Conservation (phyloP, 2,329 filamentous ascomycete species). For the Sclerotinia glacialis region DNA sequence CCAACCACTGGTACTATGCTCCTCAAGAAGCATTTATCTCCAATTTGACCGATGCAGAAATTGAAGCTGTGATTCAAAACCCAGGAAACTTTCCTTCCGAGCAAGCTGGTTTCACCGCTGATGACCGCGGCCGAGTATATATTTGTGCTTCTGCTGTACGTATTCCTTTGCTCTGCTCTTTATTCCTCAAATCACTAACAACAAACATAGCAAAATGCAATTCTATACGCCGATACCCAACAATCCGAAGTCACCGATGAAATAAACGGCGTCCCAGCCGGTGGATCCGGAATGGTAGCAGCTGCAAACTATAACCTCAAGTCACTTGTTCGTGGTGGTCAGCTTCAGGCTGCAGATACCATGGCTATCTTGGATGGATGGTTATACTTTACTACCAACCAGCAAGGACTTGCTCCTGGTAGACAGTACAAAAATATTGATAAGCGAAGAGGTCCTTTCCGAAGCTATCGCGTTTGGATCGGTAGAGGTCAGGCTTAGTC, state of each 20-base stretch:
- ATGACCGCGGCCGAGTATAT: slow-evolving; percentile 8
- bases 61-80: slow-evolving; percentile 4
- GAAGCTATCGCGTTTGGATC: background rate
- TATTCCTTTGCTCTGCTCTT: background rate
- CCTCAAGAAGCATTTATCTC: slow-evolving; percentile 9
- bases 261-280: background rate
- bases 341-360: slow-evolving; percentile 5
- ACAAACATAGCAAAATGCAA: slow-evolving; percentile 1
- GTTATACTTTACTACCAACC: slow-evolving; percentile 11
- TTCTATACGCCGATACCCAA: background rate
- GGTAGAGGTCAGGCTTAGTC: slow-evolving; percentile 14
- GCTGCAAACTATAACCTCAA: slow-evolving; percentile 8
- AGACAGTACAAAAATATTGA: slow-evolving; percentile 13
- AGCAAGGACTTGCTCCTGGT: slow-evolving; percentile 7
- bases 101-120: slow-evolving; percentile 5
- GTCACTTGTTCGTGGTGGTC: background rate
- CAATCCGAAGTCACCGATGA: slow-evolving; percentile 13
- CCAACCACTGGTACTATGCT: slow-evolving; percentile 9
- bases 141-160: slow-evolving; percentile 8
- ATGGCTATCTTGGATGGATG: slow-evolving; percentile 15
- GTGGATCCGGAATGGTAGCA: background rate
- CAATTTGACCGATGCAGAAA: background rate
- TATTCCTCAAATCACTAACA: background rate
- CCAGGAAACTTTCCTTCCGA: slow-evolving; percentile 3
- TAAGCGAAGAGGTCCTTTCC: slow-evolving; percentile 6